phyloP scores from a whole-genome alignment of 768 basidiomycete species.

The Lactarius pseudohatsudake region DNA sequence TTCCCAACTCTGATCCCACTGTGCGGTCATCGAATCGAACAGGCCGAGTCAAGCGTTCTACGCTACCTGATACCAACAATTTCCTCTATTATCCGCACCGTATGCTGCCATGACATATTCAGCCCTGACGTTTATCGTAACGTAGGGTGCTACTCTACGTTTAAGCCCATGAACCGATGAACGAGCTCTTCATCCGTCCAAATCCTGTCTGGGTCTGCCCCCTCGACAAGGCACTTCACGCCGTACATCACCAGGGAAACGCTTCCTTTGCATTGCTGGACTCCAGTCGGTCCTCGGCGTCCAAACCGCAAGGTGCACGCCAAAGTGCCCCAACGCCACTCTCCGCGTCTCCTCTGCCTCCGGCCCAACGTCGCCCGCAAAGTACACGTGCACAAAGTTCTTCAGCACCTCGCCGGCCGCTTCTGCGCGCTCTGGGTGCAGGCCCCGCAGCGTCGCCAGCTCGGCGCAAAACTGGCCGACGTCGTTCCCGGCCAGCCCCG shows the following conservation, averaged over 20 bases:
- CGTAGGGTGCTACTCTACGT: not conserved
- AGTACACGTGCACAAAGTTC: conserved; percentile 50
- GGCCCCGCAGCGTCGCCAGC: conserved; percentile 49
- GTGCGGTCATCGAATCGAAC: not conserved
- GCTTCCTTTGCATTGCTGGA: conserved; percentile 43
- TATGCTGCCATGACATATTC: not conserved
- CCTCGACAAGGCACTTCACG: conserved; percentile 41
- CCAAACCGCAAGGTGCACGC: conserved; percentile 53
- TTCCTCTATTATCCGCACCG: not conserved
- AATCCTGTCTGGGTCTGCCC: conserved; percentile 19
- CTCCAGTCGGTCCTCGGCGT: conserved; percentile 55
- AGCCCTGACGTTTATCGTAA: not conserved
- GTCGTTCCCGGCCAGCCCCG: conserved; percentile 57
- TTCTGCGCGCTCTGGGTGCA: conserved; percentile 43
- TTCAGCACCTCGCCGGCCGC: conserved; percentile 40
- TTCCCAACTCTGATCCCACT: not conserved
- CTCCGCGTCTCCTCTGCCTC: conserved; percentile 36
- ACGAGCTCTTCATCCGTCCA: conserved; percentile 23
- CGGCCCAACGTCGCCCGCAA: conserved; percentile 30
- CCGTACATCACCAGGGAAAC: conserved; percentile 53
- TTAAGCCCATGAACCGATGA: conserved; percentile 7
- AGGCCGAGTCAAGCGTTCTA: not conserved
- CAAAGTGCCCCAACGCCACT: conserved; percentile 48
- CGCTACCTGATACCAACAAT: not conserved
- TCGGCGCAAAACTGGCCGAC: conserved; percentile 67